Evolutionary conservation across 805 yeast genomes (phyloP), one percentile per base, ranked within the genome.

Genomic region (Maudiozyma saulgeensis): DNA sequence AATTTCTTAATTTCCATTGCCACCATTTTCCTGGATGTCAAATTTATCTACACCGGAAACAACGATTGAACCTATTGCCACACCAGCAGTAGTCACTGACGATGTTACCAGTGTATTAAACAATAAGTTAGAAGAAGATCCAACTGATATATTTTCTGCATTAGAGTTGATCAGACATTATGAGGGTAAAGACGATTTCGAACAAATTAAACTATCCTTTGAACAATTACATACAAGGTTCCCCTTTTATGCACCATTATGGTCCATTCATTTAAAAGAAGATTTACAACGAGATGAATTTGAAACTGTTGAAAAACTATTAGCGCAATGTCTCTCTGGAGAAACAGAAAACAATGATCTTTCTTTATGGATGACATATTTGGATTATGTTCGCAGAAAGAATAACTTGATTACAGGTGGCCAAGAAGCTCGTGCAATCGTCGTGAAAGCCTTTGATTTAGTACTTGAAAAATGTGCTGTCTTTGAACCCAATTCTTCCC

Each of bases 381-480:
- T 93, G 28, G 78, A 77, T 43, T 87, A 86, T 63, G 87, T 90
- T 28, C 79, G 90, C 49, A 73, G 87, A 44, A 72, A 73, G 47
- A 75, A 76, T 49, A 81, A 85, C 58, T 74, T 84, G 21, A 78
- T 84, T 47, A 83, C 89, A 4, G 95, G 91, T 23, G 93, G 93
- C 35, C 95, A 84, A 61, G 81, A 77, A 53, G 90, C 93, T 0
- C 71, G 93, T 54, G 76, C 81, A 11, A 76, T 78, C 1, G 85
- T 90, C 13, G 72, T 83, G 16, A 84, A 81, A 61, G 95, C 96
- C 0, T 91, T 82, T 63, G 95, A 89, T 52, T 79, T 85, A 62
- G 96, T 95, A 1, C 70, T 86, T 18, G 80, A 76, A 28, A 78
- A 81, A 51, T 87, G 90, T 46, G 96, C 96, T 0, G 67, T 79